A percentile compares a stretch with the other conserved stretches of the same genome.
Evolutionary conservation across 164 flowering plant genomes (phyloP).

Genomic region (Aristolochia californica): DNA sequence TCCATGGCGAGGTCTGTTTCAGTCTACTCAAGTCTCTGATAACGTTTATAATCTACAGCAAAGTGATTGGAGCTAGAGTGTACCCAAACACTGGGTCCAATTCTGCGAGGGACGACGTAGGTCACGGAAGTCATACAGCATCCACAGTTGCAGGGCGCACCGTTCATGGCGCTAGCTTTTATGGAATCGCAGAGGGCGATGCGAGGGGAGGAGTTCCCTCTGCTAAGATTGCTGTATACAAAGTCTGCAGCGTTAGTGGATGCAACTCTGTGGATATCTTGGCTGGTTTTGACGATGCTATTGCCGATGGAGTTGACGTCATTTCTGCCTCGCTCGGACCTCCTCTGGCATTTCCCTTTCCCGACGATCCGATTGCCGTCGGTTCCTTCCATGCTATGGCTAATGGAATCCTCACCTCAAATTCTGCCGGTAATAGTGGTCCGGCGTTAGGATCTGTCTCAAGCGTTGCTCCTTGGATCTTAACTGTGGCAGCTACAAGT

Average conservation of each 20-base stretch:
- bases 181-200: background rate
- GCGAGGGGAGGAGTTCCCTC: slow-evolving; percentile 6
- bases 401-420: background rate
- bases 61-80: slow-evolving; percentile 4
- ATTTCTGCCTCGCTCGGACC: background rate
- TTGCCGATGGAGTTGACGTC: slow-evolving; percentile 3
- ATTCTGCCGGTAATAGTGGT: slow-evolving; percentile 5
- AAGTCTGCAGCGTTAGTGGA: slow-evolving; percentile 1
- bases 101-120: background rate
- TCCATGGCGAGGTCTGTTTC: background rate
- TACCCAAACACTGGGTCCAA: background rate
- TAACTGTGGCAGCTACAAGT: slow-evolving; percentile 2
- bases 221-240: slow-evolving; percentile 7
- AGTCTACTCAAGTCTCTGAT: background rate
- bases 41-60: too few species aligned
- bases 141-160: slow-evolving; percentile 2
- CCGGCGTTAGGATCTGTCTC: background rate
- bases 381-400: slow-evolving; percentile 13
- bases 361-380: background rate
- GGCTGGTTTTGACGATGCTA: slow-evolving; percentile 2
- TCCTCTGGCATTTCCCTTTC: background rate
- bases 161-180: background rate
- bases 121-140: slow-evolving; percentile 4
- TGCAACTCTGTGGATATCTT: background rate
- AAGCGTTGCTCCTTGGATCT: background rate